Evolutionary conservation across 768 basidiomycete genomes (phyloP), one percentile per base, ranked within the genome.

Genomic region (Mycena epipterygia): DNA sequence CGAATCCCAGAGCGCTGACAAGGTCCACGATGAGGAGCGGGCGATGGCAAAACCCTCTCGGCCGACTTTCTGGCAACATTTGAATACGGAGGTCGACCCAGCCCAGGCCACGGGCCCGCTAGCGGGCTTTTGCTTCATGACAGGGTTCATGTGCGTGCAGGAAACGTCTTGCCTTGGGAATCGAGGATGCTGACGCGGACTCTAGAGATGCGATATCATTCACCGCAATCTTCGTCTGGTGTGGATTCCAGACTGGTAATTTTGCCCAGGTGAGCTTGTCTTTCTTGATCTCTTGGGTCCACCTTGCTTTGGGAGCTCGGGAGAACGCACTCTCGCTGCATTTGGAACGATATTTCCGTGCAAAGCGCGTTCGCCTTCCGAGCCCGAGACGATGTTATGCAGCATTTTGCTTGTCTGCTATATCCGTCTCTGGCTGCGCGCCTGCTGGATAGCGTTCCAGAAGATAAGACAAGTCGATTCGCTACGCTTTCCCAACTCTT

Each of bases 221-320:
- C 82, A 89, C 92, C 49, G 91, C 94, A 2, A 83, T 94, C 53
- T 95, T 90, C 78, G 89, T 95, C 16, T 95, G 94, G 93, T 93
- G 91, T 79, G 93, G 91, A 17, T 95, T 95, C 80, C 94, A 95
- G 79, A 95, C 93, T 0, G 93, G 92, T 59, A 93, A 93, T 77
- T 89, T 89, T 72, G 85, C 89, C 13, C 91, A 92, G 83, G 90
- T 91, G 74, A 65, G 81, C 74, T 27, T 27, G 59, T 6, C 70
- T 42, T 41, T 23, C n/a, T 44, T 33, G 3, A 46, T 13, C 5
- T 27, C 23, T 13, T 8, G 37, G 7, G 30, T 16, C 29, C 30
- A 7, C 30, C n/a, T n/a, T n/a, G n/a, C n/a, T n/a, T n/a, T n/a
- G 27, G 35, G n/a, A 21, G 5, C 27, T 44, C 37, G n/a, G 37